Base-by-base conservation (phyloP, 768 basidiomycete species). In the Tulasnella sp. region DNA sequence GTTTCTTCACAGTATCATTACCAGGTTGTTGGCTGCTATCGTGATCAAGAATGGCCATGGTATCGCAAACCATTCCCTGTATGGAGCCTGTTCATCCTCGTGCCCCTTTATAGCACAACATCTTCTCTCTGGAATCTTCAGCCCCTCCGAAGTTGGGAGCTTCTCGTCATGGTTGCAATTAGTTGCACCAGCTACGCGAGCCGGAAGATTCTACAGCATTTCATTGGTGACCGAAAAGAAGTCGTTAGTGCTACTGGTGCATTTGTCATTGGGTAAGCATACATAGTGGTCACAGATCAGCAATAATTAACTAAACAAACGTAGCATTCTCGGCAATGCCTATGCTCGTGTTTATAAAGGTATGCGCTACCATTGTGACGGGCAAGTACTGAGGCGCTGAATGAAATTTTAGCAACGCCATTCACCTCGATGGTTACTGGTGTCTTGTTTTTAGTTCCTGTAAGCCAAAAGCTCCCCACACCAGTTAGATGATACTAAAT, bases 401-500 rank as follows among this genome's bases (percentile, higher is more conserved):
- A 20, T 22, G 33, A 22, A 31, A 31, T 83, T 74, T 77, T 80
- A 5, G 87, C 87, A 7, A 89, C 86, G 3, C 87, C 88, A 16
- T 90, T 90, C 65, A 88, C 86, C 9, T 79, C 79, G 2, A 91
- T 91, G 87, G 84, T 89, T 34, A 84, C 86, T 20, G 49, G 49
- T 51, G 85, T 91, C 4, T 63, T 87, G 57, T 86, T 91, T 65
- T 68, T 89, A 54, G 85, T 90, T 27, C 88, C 88, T 15, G 85
- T 87, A 62, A 63, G 81, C 72, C 15, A n/a, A n/a, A n/a, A n/a
- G n/a, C n/a, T n/a, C n/a, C n/a, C n/a, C n/a, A n/a, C n/a, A n/a
- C n/a, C n/a, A n/a, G n/a, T n/a, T n/a, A n/a, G n/a, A n/a, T n/a
- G n/a, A n/a, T n/a, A n/a, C 32, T 24, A 13, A 7, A 5, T 48